Base-by-base conservation (phyloP, 164 flowering plant genomes). In the Nelumbo lutea region DNA sequence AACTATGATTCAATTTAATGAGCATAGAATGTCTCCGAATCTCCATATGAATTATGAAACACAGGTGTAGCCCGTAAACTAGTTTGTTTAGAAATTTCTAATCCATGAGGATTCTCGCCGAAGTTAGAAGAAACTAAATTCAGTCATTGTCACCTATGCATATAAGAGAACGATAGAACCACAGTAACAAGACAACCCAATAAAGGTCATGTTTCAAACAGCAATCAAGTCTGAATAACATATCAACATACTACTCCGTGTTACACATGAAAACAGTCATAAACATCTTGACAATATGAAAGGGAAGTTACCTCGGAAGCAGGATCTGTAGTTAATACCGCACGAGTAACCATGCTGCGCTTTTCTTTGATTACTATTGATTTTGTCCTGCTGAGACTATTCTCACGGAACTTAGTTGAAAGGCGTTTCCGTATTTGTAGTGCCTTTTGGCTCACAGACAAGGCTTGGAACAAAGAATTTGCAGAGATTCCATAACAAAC, bases 301-400 rank as follows among this genome's bases (percentile, higher is more conserved):
- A 55, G 48, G n/a, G 9, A 67, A 61, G 9, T 44, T 79, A 90
- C 98, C 94, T 84, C 82, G 59, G 90, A 78, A 66, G 87, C 72
- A 38, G 86, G 75, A 82, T 86, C 84, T 44, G 84, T 76, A 58
- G 90, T 70, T 56, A 94, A 73, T 4, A 83, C 90, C 73, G 98
- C 97, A 48, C 59, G 78, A 10, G 76, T 66, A 69, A 45, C 73
- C 68, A 71, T 60, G 3, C 69, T 79, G 60, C 74, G 61, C 39
- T 51, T 72, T 65, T 82, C 81, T 72, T 74, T 78, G 2, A 79
- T 66, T 15, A 72, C 13, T 42, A 73, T 81, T 27, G 71, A 62
- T 61, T 73, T 81, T 58, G 53, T 41, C 59, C 57, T 62, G 48
- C 52, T 78, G 46, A 79, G 70, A 38, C 41, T 69, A 52, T 76